These are phyloP conservation scores for Zygnema circumcarinatum DNA, from an alignment of 139 green algal genomes.

Conservation along the genomic window DNA sequence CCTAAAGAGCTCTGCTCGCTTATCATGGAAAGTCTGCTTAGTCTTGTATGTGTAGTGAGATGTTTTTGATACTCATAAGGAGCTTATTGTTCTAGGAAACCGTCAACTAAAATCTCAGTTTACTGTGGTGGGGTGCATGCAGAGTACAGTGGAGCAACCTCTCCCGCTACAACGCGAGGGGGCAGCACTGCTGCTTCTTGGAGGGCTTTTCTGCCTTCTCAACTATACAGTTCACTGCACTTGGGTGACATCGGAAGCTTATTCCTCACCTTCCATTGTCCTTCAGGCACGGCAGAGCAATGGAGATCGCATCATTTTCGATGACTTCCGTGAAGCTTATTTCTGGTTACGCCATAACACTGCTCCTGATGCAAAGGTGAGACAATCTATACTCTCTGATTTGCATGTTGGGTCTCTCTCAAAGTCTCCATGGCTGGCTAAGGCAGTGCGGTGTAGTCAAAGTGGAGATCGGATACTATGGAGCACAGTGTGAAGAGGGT, in stretches of 20 bases:
- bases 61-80: no score
- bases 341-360: slow-evolving; percentile 66
- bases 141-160: slow-evolving; percentile 17
- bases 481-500: background rate
- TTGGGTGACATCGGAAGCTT: slow-evolving; percentile 62
- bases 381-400: slow-evolving; percentile 13
- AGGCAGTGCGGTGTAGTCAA: no score
- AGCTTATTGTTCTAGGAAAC: no score
- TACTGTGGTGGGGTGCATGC: no score
- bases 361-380: slow-evolving; percentile 59
- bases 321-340: slow-evolving; percentile 68
- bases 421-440: no score
- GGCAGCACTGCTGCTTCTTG: slow-evolving; percentile 23
- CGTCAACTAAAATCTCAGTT: no score
- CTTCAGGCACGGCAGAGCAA: slow-evolving; percentile 52
- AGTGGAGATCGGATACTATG: no score
- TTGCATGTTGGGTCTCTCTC: slow-evolving; percentile 2
- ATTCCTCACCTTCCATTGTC: slow-evolving; percentile 64
- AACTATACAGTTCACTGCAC: slow-evolving; percentile 53
- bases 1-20: no score
- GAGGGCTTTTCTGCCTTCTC: slow-evolving; percentile 33
- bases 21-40: no score
- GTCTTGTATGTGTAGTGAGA: no score
- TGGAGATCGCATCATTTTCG: slow-evolving; percentile 61
- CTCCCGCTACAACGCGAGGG: slow-evolving; percentile 50